These are phyloP conservation scores for Citrus hindsii DNA, from an alignment of 345 rosid species.

Conservation along the genomic window DNA sequence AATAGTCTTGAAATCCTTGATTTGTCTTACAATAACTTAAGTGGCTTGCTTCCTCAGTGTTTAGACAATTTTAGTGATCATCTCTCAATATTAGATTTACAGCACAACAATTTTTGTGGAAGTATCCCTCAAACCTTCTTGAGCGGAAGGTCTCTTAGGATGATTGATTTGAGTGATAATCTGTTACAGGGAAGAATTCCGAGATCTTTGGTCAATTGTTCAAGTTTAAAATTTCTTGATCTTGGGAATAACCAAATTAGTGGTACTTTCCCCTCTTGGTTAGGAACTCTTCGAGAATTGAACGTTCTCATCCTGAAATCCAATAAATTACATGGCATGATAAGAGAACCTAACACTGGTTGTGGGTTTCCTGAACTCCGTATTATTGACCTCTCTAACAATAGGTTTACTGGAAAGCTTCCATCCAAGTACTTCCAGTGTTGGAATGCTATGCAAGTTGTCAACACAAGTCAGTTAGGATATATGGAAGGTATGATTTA, in stretches of 20 bases:
- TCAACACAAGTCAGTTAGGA: not conserved
- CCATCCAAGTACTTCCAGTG: conserved; percentile 6
- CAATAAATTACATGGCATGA: not conserved
- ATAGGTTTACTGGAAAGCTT: not conserved
- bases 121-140: not conserved
- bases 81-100: not conserved
- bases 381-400: conserved; percentile 14
- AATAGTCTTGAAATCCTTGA: not conserved
- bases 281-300: not conserved
- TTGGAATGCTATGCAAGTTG: conserved; percentile 7
- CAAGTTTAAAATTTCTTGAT: not conserved
- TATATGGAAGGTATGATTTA: not conserved
- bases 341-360: not conserved
- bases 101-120: not conserved
- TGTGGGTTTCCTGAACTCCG: conserved; percentile 7
- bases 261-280: not conserved
- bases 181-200: not conserved
- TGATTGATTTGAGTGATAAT: not conserved
- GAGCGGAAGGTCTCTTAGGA: not conserved
- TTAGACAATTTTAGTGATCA: not conserved
- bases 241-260: not conserved
- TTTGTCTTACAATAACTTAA: conserved; percentile 16
- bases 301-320: not conserved
- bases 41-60: conserved; percentile 7
- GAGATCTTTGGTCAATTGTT: not conserved